A percentile compares a stretch with the other conserved stretches of the same genome.
Evolutionary conservation across 139 green algal genomes (phyloP).

Genomic region (Pseudopediastrum boryanum): DNA sequence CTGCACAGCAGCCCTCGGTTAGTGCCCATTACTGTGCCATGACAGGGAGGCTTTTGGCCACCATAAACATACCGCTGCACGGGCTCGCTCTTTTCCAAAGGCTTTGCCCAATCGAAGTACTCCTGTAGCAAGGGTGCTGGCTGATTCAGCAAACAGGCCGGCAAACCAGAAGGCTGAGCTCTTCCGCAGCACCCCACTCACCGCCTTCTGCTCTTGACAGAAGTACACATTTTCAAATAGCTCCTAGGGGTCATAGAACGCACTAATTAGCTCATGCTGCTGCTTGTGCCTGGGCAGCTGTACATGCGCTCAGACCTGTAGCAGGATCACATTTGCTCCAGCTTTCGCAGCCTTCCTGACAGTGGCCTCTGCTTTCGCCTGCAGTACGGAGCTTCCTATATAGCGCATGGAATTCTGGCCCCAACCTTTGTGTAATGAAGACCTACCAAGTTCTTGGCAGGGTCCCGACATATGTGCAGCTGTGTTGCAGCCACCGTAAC

Average conservation of each 20-base stretch:
- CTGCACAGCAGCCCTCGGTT: slow-evolving; percentile 24
- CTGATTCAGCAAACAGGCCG: too few relatives aligned
- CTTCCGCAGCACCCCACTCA: neutral
- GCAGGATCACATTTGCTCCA: slow-evolving; percentile 75
- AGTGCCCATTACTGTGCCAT: neutral
- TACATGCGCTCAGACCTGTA: slow-evolving; percentile 60
- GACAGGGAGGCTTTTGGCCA: neutral
- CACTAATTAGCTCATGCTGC: too few relatives aligned
- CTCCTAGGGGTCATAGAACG: too few relatives aligned
- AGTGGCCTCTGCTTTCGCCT: slow-evolving; percentile 62
- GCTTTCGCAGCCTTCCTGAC: slow-evolving; percentile 58
- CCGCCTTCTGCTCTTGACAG: slow-evolving; percentile 54
- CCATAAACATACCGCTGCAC: slow-evolving; percentile 20
- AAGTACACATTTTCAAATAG: slow-evolving; percentile 75
- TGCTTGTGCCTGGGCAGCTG: too few relatives aligned
- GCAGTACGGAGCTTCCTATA: too few relatives aligned
- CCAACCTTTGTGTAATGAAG: too few relatives aligned
- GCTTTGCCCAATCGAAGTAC: slow-evolving; percentile 52
- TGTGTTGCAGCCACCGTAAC: slow-evolving; percentile 36
- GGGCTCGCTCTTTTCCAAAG: slow-evolving; percentile 50
- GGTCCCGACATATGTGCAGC: slow-evolving; percentile 28
- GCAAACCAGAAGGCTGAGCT: too few relatives aligned
- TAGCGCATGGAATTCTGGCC: too few relatives aligned
- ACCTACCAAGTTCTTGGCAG: slow-evolving; percentile 22
- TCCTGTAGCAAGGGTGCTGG: slow-evolving; percentile 43